Base-by-base conservation (phyloP, 1,284 basidiomycete species). In the Rhodotorula sp. region DNA sequence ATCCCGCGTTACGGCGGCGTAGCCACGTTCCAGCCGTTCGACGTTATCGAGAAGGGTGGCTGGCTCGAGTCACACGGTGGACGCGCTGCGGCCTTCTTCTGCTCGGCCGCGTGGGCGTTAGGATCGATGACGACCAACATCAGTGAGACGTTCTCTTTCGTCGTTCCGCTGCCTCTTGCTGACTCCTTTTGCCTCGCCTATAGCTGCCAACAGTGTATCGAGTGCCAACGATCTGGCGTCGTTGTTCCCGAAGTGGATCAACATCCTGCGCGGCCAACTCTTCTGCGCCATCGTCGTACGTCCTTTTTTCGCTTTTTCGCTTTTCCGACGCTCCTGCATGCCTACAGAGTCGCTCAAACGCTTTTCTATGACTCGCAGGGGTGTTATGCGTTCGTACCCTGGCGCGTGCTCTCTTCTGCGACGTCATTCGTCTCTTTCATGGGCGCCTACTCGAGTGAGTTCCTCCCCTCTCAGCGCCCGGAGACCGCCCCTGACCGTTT, bases 11-110 rank as follows among this genome's bases (percentile, higher is more conserved):
- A 62, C 52, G 45, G 56, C 26, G 68, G 68, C 8, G 60, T 54
- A 5, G 28, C 56, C 19, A 65, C 76, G 5, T 80, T 71, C 68
- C 76, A 78, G 69, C 79, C 79, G 0, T 81, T 81, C 72, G 79
- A 80, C 66, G 77, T 82, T 63, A 76, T 80, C 43, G 78, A 77
- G 54, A 72, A 77, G 18, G 70, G 67, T n/a, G 66, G 66, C 0
- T 73, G 69, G 69, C 60, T 71, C 38, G 62, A 49, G 15, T 60
- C 43, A 60, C 90, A 88, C 87, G 86, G 89, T 75, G 90, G 89
- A 78, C 86, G 90, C 52, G 87, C 89, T 0, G 90, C 89, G 1
- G 87, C 88, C 54, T 92, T 92, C 84, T 90, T 92, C 78, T 63
- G 66, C 62, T 64, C 68, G 2, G 54, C 52, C 14, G 62, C 62